Evolutionary conservation across 768 basidiomycete genomes (phyloP), one percentile per base, ranked within the genome.

Genomic region (Collybia sordida): DNA sequence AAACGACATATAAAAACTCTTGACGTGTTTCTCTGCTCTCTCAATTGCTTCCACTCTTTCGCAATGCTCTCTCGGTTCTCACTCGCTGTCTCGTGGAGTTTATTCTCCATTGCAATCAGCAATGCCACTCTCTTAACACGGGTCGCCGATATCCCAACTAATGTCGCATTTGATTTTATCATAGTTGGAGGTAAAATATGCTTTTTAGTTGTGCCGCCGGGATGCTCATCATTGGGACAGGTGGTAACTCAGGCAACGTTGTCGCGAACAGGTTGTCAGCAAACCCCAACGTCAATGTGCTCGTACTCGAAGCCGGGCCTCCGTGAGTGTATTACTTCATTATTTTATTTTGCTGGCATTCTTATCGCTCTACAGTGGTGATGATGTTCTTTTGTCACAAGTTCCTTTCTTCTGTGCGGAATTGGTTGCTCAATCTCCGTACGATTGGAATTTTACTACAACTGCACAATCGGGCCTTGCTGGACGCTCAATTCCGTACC

Each of bases 391-490:
- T 19, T 5, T 22, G n/a, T 43, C 51, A 2, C 39, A 61, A 60
- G 59, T 50, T 51, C 41, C 50, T 15, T 52, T 59, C 42, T 50
- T 52, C 25, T 48, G 34, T 24, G 36, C 52, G 39, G 27, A 49
- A 25, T 28, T 54, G 8, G 22, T 49, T 21, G 34, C 40, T 11
- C 42, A 43, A 8, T 35, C 64, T 6, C 41, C 46, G 1, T 59
- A 49, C 43, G 55, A 64, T 23, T 64, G 64, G 64, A 64, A 66
- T 43, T 66, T 52, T 44, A 64, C 64, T 8, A 63, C 64, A 14
- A 55, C 52, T 15, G 50, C 57, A 3, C 63, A 64, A 49, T 8
- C 49, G 4, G 58, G 47, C 12, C 54, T 65, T 4, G 54, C 51
- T 37, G 55, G 53, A 38, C 50, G 60, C 3, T 4, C 51, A 9